Conservation (phyloP, 2,329 filamentous ascomycete genomes). For the Zasmidium citrigriseum region DNA sequence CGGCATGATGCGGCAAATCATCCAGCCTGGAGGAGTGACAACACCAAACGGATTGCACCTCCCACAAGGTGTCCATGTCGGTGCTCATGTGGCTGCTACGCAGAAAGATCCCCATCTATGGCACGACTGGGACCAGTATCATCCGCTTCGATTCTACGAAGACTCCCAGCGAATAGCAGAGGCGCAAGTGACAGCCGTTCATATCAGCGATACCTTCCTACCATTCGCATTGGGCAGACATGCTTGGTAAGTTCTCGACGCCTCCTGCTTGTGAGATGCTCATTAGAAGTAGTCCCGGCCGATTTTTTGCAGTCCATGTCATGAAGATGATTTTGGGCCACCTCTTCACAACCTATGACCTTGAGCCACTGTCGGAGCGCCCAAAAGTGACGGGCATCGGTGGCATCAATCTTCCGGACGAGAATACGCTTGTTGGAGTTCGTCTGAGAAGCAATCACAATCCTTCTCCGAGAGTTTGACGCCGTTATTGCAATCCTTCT, state of each 20-base stretch:
- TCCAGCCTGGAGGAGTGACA: slow-evolving; percentile 22
- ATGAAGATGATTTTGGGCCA: slow-evolving; percentile 48
- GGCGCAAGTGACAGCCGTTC: slow-evolving; percentile 3
- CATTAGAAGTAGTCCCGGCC: slow-evolving; percentile 29
- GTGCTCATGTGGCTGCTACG: slow-evolving; percentile 16
- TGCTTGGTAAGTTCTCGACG: slow-evolving; percentile 14
- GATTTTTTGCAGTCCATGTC: slow-evolving; percentile 49
- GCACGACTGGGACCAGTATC: slow-evolving; percentile 26
- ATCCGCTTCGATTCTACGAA: slow-evolving; percentile 24
- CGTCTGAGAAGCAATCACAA: background rate
- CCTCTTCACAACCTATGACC: slow-evolving; percentile 43
- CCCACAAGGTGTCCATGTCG: slow-evolving; percentile 24
- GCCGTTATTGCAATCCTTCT: too few species aligned
- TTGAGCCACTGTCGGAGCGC: slow-evolving; percentile 9
- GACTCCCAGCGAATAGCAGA: background rate
- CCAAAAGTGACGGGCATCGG: slow-evolving; percentile 4
- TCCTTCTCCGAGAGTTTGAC: too few species aligned
- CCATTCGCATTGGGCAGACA: slow-evolving; percentile 24
- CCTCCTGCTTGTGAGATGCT: background rate
- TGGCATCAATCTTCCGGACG: slow-evolving; percentile 6
- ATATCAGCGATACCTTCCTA: slow-evolving; percentile 22
- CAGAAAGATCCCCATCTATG: slow-evolving; percentile 26
- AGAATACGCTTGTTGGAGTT: background rate
- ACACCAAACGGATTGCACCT: slow-evolving; percentile 24
- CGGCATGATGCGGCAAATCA: slow-evolving; percentile 22